Percentiles rank a stretch among this genome's conserved stretches.
phyloP scores from a whole-genome alignment of 768 basidiomycete species.

The Lactarius akahatsu region DNA sequence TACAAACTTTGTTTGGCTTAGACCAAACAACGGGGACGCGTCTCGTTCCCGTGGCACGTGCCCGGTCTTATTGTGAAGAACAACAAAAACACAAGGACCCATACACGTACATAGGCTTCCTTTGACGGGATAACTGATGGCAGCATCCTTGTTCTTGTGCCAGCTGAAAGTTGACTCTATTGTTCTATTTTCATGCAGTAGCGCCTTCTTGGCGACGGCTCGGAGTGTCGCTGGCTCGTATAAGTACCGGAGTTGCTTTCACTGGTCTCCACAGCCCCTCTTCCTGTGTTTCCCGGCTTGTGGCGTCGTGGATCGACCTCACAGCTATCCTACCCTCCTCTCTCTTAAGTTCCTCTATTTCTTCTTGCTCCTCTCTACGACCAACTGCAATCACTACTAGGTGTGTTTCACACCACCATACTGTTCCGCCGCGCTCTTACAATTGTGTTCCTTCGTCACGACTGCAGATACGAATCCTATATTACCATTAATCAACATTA shows the following conservation, averaged over 20 bases:
- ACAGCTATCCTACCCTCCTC: not conserved
- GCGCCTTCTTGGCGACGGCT: not conserved
- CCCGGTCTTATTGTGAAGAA: slow-evolving; percentile 10
- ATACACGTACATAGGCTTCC: slow-evolving; percentile 3
- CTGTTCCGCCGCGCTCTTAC: not conserved
- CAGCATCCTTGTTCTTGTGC: slow-evolving; percentile 7
- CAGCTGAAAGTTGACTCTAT: not conserved
- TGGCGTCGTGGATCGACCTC: slow-evolving; percentile 27
- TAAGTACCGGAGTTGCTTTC: slow-evolving; percentile 17
- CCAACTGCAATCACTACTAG: not conserved
- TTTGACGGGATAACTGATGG: too few species aligned
- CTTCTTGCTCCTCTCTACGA: not conserved
- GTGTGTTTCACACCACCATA: not conserved
- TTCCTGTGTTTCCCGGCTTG: slow-evolving; percentile 11
- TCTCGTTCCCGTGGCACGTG: slow-evolving; percentile 9
- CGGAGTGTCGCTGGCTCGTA: slow-evolving; percentile 7
- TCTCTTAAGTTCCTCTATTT: not conserved
- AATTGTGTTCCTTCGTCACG: not conserved
- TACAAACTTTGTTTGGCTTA: slow-evolving; percentile 4
- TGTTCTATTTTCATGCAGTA: slow-evolving; percentile 8
- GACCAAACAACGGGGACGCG: slow-evolving; percentile 19
- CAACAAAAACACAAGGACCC: slow-evolving; percentile 18
- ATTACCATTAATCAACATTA: slow-evolving; percentile 1
- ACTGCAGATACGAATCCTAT: slow-evolving; percentile 4
- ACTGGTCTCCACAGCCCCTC: slow-evolving; percentile 1